Conservation (phyloP, 1,284 basidiomycete species). For the Rhodotorula mucilaginosa region DNA sequence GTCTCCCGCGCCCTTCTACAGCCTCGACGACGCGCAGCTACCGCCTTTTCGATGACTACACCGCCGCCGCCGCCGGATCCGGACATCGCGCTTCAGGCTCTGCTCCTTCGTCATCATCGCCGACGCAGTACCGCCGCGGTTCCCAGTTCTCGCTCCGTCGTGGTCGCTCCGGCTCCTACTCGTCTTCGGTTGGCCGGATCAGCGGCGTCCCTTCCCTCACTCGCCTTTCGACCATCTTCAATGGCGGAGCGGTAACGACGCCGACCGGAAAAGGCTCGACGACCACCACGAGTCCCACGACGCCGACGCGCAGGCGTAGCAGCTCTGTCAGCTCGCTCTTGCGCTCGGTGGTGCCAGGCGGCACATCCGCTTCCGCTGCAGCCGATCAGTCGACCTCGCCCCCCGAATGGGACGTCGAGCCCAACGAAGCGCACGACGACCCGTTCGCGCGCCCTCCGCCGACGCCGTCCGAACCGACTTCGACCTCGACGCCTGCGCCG, state of each 20-base stretch:
- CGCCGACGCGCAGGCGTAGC: conserved; percentile 7
- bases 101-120: background rate
- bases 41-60: background rate
- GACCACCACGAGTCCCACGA: background rate
- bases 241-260: background rate
- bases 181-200: background rate
- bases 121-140: background rate
- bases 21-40: background rate
- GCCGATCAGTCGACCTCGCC: background rate
- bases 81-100: background rate
- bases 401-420: conserved; percentile 21
- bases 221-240: background rate
- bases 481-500: background rate
- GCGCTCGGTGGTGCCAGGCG: background rate
- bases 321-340: conserved; percentile 9
- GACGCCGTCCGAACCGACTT: background rate
- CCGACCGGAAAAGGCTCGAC: background rate
- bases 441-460: conserved; percentile 21
- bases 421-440: conserved; percentile 27
- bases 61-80: background rate
- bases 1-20: background rate
- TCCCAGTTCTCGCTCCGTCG: background rate
- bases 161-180: background rate
- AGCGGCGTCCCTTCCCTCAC: background rate
- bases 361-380: background rate